A percentile compares a stretch with the other conserved stretches of the same genome.
Evolutionary conservation across 140 eudicot species (phyloP).

Genomic region (Cichorium intybus): DNA sequence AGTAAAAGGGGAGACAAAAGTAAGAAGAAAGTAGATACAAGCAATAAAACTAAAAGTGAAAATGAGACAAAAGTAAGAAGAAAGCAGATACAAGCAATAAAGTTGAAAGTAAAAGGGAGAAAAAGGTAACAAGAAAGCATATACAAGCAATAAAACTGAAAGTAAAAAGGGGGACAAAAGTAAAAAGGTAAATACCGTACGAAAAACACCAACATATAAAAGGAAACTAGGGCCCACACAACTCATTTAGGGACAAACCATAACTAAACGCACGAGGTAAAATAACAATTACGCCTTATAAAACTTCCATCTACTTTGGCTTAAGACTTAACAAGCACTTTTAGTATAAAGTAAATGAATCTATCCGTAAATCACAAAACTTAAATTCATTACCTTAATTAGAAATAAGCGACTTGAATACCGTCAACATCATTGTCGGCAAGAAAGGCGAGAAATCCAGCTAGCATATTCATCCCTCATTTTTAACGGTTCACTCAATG

Average conservation of each 20-base stretch:
- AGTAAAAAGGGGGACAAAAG: too few relatives aligned
- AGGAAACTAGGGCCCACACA: background rate
- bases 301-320: background rate
- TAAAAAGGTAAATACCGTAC: background rate
- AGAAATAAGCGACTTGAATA: constrained; percentile 20
- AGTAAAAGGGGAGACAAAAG: too few relatives aligned
- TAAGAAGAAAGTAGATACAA: too few relatives aligned
- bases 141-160: too few relatives aligned
- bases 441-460: constrained; percentile 45
- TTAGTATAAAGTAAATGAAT: background rate
- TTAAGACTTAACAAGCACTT: constrained; percentile 3
- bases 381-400: constrained; percentile 21
- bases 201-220: background rate
- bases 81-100: background rate
- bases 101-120: background rate
- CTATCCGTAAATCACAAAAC: background rate
- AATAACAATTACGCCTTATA: background rate
- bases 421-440: constrained; percentile 47
- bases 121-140: too few relatives aligned
- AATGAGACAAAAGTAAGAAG: too few relatives aligned
- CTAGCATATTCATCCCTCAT: constrained; percentile 37
- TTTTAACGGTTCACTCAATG: constrained; percentile 40
- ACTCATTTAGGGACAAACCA: background rate
- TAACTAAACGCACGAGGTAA: background rate
- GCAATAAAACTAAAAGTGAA: too few relatives aligned